Percentiles rank a stretch among this genome's conserved stretches.
Evolutionary conservation across 352 stramenopile genomes (phyloP).

Genomic region (Pythium phragmitis): DNA sequence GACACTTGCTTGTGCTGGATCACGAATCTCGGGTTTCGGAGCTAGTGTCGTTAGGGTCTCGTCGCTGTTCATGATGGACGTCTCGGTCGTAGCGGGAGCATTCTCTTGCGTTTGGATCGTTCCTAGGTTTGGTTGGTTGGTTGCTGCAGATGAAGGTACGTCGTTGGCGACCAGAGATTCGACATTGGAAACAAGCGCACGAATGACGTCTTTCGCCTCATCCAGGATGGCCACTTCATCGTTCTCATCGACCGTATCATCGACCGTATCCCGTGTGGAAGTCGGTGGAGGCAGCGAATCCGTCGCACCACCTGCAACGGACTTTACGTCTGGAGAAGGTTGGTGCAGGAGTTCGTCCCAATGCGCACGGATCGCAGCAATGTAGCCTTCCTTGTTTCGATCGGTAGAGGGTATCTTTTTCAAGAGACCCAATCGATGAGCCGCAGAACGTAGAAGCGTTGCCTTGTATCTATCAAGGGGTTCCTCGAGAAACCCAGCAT

Average conservation of each 20-base stretch:
- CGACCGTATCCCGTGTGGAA: background rate
- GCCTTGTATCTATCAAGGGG: background rate
- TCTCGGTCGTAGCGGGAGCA: background rate
- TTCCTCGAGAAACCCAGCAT: slow-evolving; percentile 2
- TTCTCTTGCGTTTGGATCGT: background rate
- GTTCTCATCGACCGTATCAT: background rate
- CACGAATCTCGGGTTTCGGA: no score
- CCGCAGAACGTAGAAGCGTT: background rate
- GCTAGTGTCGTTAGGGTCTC: background rate
- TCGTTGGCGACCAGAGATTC: background rate
- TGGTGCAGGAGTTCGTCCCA: background rate
- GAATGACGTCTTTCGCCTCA: background rate
- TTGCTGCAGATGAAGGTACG: background rate
- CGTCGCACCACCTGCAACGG: background rate
- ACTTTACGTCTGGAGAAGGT: background rate
- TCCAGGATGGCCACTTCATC: background rate
- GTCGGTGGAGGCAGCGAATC: background rate
- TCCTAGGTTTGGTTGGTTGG: background rate
- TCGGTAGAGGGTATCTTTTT: background rate
- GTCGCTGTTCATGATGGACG: background rate
- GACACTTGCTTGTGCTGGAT: no score
- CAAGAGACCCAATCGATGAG: background rate
- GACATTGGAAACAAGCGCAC: slow-evolving; percentile 1
- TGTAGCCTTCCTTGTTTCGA: slow-evolving; percentile 5
- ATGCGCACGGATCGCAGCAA: slow-evolving; percentile 2